Evolutionary conservation across 2,329 filamentous ascomycete genomes (phyloP).

Genomic region (Penicillium sp.): DNA sequence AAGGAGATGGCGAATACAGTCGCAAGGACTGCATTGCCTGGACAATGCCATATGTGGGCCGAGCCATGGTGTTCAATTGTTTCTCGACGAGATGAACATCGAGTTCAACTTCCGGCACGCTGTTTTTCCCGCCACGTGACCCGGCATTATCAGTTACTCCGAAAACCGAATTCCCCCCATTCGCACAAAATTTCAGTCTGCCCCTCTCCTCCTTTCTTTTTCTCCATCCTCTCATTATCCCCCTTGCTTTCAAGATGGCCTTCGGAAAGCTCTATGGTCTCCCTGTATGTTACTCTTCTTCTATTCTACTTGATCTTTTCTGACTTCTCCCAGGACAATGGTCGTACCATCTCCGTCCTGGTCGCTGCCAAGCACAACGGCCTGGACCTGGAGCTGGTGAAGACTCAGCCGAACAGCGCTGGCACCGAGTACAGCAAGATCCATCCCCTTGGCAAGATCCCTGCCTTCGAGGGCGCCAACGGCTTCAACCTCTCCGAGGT

Average conservation of each 20-base stretch:
- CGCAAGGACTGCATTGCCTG: slow-evolving; percentile 35
- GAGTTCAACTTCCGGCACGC: slow-evolving; percentile 3
- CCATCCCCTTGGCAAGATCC: slow-evolving; percentile 86
- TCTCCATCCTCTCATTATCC: slow-evolving; percentile 15
- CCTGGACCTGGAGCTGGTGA: slow-evolving; percentile 81
- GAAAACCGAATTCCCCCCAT: slow-evolving; percentile 12
- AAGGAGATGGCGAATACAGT: slow-evolving; percentile 29
- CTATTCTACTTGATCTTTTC: background rate
- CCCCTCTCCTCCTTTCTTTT: slow-evolving; percentile 19
- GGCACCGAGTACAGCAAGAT: slow-evolving; percentile 74
- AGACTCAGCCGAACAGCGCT: slow-evolving; percentile 50
- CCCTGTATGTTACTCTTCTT: slow-evolving; percentile 54
- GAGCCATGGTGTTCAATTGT: slow-evolving; percentile 31
- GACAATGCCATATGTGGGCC: slow-evolving; percentile 33
- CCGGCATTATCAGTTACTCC: slow-evolving; percentile 18
- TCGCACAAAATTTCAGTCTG: slow-evolving; percentile 23
- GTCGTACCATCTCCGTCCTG: slow-evolving; percentile 80
- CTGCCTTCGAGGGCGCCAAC: slow-evolving; percentile 87
- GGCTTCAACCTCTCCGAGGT: slow-evolving; percentile 83
- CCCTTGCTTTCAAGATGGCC: slow-evolving; percentile 61
- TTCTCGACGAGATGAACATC: slow-evolving; percentile 3
- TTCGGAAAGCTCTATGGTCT: slow-evolving; percentile 97
- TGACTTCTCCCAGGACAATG: slow-evolving; percentile 63
- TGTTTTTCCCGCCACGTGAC: slow-evolving; percentile 26
- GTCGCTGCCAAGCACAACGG: slow-evolving; percentile 97